Evolutionary conservation across 805 yeast genomes (phyloP).

Genomic region (Schizosaccharomyces lindneri): DNA sequence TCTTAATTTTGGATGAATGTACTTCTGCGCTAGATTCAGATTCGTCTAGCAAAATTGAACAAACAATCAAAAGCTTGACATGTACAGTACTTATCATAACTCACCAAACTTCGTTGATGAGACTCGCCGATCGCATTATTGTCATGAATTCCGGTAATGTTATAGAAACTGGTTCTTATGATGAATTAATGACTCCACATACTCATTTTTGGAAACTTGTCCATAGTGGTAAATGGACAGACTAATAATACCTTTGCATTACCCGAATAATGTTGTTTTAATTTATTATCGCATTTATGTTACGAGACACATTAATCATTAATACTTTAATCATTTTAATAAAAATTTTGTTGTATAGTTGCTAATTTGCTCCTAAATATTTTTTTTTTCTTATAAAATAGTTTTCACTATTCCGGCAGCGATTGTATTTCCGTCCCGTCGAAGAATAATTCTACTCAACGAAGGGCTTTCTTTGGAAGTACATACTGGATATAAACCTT

Average conservation of each 20-base stretch:
- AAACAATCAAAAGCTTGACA: slow-evolving; percentile 20
- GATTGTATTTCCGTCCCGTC: slow-evolving; percentile 44
- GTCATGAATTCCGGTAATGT: slow-evolving; percentile 6
- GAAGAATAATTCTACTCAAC: slow-evolving; percentile 42
- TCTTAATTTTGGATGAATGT: slow-evolving; percentile 59
- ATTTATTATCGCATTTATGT: background rate
- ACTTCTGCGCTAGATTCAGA: slow-evolving; percentile 65
- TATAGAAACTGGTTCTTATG: slow-evolving; percentile 6
- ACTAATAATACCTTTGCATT: background rate
- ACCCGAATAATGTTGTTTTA: background rate
- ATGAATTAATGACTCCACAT: background rate
- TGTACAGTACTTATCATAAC: slow-evolving; percentile 36
- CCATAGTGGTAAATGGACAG: background rate
- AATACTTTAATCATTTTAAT: background rate
- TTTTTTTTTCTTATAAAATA: background rate
- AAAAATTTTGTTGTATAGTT: background rate
- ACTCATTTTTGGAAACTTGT: background rate
- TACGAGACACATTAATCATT: background rate
- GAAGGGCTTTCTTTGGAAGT: slow-evolving; percentile 23
- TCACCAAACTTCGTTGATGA: slow-evolving; percentile 47
- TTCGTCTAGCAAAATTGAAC: slow-evolving; percentile 26
- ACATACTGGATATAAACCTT: slow-evolving; percentile 27
- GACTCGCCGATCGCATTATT: slow-evolving; percentile 26
- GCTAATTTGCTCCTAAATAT: background rate
- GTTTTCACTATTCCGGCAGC: slow-evolving; percentile 28